These are phyloP conservation scores for Bullera alba DNA, from an alignment of 768 basidiomycete genomes.

Conservation along the genomic window DNA sequence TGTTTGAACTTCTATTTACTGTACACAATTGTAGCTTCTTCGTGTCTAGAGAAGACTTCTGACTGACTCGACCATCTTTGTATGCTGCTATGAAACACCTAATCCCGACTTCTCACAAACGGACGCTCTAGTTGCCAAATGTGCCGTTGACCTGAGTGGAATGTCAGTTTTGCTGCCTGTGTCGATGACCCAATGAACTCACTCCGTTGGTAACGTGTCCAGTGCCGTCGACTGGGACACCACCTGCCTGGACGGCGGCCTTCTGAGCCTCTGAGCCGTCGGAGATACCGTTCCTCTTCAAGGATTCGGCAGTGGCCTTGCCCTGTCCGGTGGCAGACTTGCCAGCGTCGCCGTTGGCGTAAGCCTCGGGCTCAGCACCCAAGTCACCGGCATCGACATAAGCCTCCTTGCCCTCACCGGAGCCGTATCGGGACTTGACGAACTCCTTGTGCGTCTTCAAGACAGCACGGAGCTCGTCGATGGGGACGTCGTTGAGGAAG, in stretches of 20 bases:
- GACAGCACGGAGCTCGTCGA: constrained; percentile 39
- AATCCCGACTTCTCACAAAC: too few relatives aligned
- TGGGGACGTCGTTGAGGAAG: constrained; percentile 47
- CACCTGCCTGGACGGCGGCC: constrained; percentile 36
- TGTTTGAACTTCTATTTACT: too few relatives aligned
- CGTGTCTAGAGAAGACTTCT: too few relatives aligned
- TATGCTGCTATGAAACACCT: too few relatives aligned
- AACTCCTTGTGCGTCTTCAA: constrained; percentile 45
- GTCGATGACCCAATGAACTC: constrained; percentile 3
- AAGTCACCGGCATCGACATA: constrained; percentile 46
- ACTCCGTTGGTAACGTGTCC: constrained; percentile 32
- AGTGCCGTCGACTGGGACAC: constrained; percentile 27
- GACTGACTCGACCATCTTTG: too few relatives aligned
- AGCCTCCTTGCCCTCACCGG: constrained; percentile 44
- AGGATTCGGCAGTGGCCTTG: constrained; percentile 22
- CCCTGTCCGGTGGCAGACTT: constrained; percentile 5
- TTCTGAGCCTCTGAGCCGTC: constrained; percentile 21
- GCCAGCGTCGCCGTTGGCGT: constrained; percentile 17
- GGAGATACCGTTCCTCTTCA: constrained; percentile 35
- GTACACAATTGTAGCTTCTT: too few relatives aligned
- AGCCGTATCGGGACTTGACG: constrained; percentile 33
- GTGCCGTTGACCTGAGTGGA: too few relatives aligned
- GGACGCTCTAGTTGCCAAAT: too few relatives aligned
- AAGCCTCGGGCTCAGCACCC: constrained; percentile 40
- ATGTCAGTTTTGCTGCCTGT: too few relatives aligned